Evolutionary conservation across 352 stramenopile genomes (phyloP).

Genomic region (Phytophthora rubi): DNA sequence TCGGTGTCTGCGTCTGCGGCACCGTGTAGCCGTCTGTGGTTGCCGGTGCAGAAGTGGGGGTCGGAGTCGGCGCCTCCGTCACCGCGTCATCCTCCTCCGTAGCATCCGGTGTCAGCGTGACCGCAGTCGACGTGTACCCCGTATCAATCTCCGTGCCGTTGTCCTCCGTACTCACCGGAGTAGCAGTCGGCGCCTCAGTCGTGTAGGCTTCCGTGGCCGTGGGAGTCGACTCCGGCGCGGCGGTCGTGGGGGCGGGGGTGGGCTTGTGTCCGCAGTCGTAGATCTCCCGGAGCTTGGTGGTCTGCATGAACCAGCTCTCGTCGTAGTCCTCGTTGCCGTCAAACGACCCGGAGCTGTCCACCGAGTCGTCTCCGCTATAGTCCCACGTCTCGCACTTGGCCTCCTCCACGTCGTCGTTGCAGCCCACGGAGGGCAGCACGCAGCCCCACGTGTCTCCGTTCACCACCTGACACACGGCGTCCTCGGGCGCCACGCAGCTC

Average conservation of each 20-base stretch:
- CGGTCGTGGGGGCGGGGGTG: constrained; percentile 36
- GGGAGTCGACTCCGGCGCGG: constrained; percentile 20
- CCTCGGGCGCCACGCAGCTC: constrained; percentile 44
- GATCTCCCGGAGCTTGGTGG: constrained; percentile 31
- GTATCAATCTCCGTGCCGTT: constrained; percentile 12
- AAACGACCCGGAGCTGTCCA: constrained; percentile 26
- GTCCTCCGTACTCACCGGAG: constrained; percentile 1
- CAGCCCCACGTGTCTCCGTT: constrained; percentile 49
- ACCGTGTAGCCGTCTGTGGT: no score
- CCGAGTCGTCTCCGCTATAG: constrained; percentile 31
- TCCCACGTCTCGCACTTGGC: constrained; percentile 40
- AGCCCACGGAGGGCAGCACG: constrained; percentile 49
- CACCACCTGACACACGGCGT: constrained; percentile 45
- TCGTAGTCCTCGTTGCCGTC: constrained; percentile 35
- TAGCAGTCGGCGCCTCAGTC: constrained; percentile 14
- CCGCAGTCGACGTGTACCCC: neutral
- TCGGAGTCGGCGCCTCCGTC: no score
- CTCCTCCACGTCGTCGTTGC: constrained; percentile 19
- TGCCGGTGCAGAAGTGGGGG: no score
- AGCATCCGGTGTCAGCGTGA: neutral
- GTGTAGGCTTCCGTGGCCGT: constrained; percentile 14
- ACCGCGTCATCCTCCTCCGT: neutral
- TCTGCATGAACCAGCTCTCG: constrained; percentile 44
- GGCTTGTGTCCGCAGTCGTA: constrained; percentile 33
- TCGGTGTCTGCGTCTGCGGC: neutral